A percentile compares a stretch with the other conserved stretches of the same genome.
Evolutionary conservation across 768 basidiomycete species (phyloP).

Genomic region (Leccinum imitatum): DNA sequence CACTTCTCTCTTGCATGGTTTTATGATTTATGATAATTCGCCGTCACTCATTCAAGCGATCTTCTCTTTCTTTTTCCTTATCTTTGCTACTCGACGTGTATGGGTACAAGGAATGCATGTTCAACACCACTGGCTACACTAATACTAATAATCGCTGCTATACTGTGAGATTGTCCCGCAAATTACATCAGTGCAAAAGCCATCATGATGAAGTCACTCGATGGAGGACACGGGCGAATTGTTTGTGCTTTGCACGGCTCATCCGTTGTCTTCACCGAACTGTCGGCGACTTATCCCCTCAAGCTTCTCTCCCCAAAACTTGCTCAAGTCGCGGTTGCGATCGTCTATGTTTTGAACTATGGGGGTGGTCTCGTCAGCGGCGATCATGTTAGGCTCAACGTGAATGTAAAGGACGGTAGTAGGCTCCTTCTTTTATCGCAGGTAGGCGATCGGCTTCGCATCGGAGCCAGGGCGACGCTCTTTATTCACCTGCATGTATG

Average conservation of each 20-base stretch:
- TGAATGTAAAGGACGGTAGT: slow-evolving; percentile 55
- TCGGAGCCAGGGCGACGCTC: slow-evolving; percentile 1
- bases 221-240: slow-evolving; percentile 57
- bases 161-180: not conserved
- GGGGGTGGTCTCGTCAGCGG: slow-evolving; percentile 92
- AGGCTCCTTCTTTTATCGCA: slow-evolving; percentile 81
- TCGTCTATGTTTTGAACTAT: slow-evolving; percentile 82
- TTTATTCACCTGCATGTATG: not conserved
- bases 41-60: slow-evolving; percentile 19
- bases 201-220: slow-evolving; percentile 11
- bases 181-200: not conserved
- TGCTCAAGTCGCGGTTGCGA: slow-evolving; percentile 48
- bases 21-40: slow-evolving; percentile 31
- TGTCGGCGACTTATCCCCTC: slow-evolving; percentile 82
- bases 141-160: slow-evolving; percentile 20
- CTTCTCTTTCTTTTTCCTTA: slow-evolving; percentile 8
- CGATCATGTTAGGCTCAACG: slow-evolving; percentile 65
- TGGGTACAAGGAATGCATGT: slow-evolving; percentile 36
- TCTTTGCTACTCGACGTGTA: slow-evolving; percentile 37
- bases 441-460: slow-evolving; percentile 42
- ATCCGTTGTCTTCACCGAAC: slow-evolving; percentile 64
- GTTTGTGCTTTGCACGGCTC: slow-evolving; percentile 50
- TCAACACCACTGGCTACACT: slow-evolving; percentile 25
- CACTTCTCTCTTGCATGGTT: slow-evolving; percentile 25
- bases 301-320: slow-evolving; percentile 80